Base-by-base conservation (phyloP, 805 yeast species). In the Babjeviella inositovora region DNA sequence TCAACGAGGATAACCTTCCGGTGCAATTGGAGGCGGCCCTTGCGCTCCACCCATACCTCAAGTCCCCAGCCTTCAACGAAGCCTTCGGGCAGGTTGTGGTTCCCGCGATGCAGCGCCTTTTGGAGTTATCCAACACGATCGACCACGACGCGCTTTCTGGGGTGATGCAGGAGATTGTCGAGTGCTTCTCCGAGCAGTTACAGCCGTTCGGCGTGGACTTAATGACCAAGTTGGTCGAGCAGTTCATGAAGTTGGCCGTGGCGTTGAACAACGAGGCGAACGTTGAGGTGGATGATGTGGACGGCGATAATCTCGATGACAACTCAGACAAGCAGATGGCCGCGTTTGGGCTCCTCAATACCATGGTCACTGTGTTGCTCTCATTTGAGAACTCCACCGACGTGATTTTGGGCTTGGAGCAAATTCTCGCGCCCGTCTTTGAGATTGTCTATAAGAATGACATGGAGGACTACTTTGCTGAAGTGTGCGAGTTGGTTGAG, bases 151-250 rank as follows among this genome's bases (percentile, higher is more conserved):
- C 84, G 2, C 62, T 90, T 14, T 70, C 93, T 12, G 77, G 75
- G 13, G 94, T 87, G 5, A 82, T 87, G 75, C 97, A 87, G 54
- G 95, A 85, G 37, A 75, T 90, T 42, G 96, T 87, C 15, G 95
- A 85, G 40, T 69, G 66, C 28, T 90, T 76, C 47, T 63, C 93
- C 5, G 79, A 73, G 32, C 92, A 87, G 46, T 57, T 87, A 34
- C 90, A 84, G 30, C 97, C 98, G 10, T 87, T 80, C 45, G 87
- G 93, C 18, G 57, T 69, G n/a, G 74, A 75, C 28, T 47, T 77
- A 26, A 64, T 75, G 14, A 40, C 42, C 4, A 64, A 70, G 39
- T 50, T 76, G 35, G 72, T 73, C 9, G 68, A 69, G 23, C 95
- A 87, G 41, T 81, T 85, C 38, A 38, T 79, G 38, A 57, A 62